A percentile compares a stretch with the other conserved stretches of the same genome.
Evolutionary conservation across 768 basidiomycete genomes (phyloP).

Genomic region (Trametes sanguinea): DNA sequence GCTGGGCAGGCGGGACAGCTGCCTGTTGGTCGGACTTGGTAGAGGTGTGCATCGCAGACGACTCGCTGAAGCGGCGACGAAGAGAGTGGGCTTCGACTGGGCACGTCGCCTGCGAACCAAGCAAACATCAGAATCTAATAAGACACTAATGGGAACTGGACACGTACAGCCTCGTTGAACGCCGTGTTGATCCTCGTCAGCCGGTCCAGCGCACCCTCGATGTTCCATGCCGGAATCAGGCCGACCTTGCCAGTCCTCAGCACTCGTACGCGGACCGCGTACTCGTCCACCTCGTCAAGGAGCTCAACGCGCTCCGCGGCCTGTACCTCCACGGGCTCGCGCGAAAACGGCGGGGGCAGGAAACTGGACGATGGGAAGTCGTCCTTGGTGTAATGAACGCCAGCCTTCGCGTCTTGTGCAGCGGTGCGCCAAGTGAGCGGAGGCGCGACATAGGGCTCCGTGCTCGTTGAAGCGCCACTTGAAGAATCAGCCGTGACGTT

Average conservation of each 20-base stretch:
- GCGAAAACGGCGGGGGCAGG: slow-evolving; percentile 26
- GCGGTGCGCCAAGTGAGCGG: slow-evolving; percentile 25
- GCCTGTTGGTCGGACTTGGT: background rate
- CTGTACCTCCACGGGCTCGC: slow-evolving; percentile 29
- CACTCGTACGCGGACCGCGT: slow-evolving; percentile 28
- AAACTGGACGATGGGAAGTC: slow-evolving; percentile 26
- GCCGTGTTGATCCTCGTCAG: slow-evolving; percentile 33
- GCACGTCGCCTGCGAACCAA: slow-evolving; percentile 20
- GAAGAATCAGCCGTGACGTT: background rate
- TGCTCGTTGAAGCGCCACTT: background rate
- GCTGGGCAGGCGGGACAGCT: background rate
- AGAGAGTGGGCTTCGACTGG: slow-evolving; percentile 19
- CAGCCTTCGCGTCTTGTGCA: slow-evolving; percentile 27
- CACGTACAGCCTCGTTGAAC: slow-evolving; percentile 33
- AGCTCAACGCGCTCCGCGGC: slow-evolving; percentile 27
- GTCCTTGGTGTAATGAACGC: slow-evolving; percentile 31
- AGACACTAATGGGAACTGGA: background rate
- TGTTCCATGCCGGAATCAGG: slow-evolving; percentile 31
- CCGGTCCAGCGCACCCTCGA: slow-evolving; percentile 32
- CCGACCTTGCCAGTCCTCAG: slow-evolving; percentile 24
- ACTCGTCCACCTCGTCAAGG: slow-evolving; percentile 29
- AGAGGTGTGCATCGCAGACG: background rate
- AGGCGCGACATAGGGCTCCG: slow-evolving; percentile 13
- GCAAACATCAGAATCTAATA: background rate
- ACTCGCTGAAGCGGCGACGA: slow-evolving; percentile 19